A percentile compares a stretch with the other conserved stretches of the same genome.
Conservation (phyloP, 441 rosid species). For the Bocquillonia castaneifolia region DNA sequence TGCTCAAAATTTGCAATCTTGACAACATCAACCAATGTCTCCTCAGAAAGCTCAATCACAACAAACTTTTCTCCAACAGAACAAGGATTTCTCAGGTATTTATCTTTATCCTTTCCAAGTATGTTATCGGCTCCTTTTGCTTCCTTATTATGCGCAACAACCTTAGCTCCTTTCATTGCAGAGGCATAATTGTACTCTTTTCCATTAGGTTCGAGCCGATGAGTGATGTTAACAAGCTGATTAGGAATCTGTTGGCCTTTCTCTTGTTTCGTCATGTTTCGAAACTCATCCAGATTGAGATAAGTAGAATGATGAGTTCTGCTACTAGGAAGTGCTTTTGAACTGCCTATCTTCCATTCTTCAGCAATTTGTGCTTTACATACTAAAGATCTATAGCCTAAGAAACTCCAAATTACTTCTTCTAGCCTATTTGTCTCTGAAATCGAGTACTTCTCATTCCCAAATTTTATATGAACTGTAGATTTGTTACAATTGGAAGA, state of each 20-base stretch:
- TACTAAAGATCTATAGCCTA: constrained; percentile 43
- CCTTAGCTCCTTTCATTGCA: constrained; percentile 70
- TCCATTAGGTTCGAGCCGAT: constrained; percentile 76
- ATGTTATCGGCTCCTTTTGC: constrained; percentile 84
- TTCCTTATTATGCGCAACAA: constrained; percentile 75
- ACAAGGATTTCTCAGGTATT: constrained; percentile 80
- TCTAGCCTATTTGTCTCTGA: constrained; percentile 35
- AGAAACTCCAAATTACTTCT: constrained; percentile 43
- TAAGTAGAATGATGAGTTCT: constrained; percentile 37
- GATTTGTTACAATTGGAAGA: constrained; percentile 33
- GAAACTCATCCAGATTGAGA: constrained; percentile 59
- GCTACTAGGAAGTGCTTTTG: constrained; percentile 23
- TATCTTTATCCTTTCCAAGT: constrained; percentile 68
- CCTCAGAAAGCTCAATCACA: constrained; percentile 74
- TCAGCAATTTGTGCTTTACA: constrained; percentile 37
- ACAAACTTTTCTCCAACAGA: constrained; percentile 64
- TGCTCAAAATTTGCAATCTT: constrained; percentile 81
- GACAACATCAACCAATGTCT: constrained; percentile 76
- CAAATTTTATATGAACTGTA: constrained; percentile 28
- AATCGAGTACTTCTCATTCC: constrained; percentile 36
- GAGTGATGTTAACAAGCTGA: constrained; percentile 54
- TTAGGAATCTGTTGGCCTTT: constrained; percentile 35
- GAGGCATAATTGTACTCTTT: constrained; percentile 79
- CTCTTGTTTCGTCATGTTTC: constrained; percentile 39
- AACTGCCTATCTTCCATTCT: constrained; percentile 19